Evolutionary conservation across 2,329 filamentous ascomycete genomes (phyloP), one percentile per base, ranked within the genome.

Genomic region (Aspergillus fischeri): DNA sequence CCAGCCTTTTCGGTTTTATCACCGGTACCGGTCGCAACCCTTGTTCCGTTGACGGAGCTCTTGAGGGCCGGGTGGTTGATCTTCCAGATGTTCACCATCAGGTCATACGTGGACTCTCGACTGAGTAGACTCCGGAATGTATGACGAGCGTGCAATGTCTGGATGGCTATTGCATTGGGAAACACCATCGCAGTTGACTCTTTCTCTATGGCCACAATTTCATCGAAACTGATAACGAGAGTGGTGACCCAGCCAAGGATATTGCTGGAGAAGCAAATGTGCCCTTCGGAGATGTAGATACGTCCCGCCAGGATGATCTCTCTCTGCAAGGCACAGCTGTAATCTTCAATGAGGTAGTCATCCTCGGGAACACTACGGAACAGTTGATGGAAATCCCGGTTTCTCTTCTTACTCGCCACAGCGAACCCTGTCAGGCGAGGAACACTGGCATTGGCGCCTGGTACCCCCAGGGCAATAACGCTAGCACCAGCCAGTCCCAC

Each of bases 231-330:
- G 79, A 99, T 96, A 53, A 99, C 93, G 45, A 99, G 80, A 1
- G 94, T 99, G 0, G 94, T 99, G 24, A 95, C 90, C 94, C 94
- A 99, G 54, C 94, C 94, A 49, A 99, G 84, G 63, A 99, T 99
- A 71, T 99, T 99, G 79, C 94, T 97, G 68, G 92, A 97, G 76
- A 99, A 99, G 78, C 94, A 99, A 49, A 99, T 86, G 71, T 99
- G 93, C 10, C 93, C 92, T 76, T 99, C 94, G 0, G 94, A 97
- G 45, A 99, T 91, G 69, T 99, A 99, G 14, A 99, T 82, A 44
- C 94, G 85, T 5, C 94, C 94, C 65, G 97, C 94, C 6, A 96
- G 86, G 38, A 99, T 83, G 59, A 99, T 99, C 70, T 99, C 95
- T 63, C 92, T 86, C 74, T 99, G 94, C 58, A 99, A 75, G 3